A percentile compares a stretch with the other conserved stretches of the same genome.
Conservation (phyloP, 306 rosid genomes). For the Trifolium fragiferum region DNA sequence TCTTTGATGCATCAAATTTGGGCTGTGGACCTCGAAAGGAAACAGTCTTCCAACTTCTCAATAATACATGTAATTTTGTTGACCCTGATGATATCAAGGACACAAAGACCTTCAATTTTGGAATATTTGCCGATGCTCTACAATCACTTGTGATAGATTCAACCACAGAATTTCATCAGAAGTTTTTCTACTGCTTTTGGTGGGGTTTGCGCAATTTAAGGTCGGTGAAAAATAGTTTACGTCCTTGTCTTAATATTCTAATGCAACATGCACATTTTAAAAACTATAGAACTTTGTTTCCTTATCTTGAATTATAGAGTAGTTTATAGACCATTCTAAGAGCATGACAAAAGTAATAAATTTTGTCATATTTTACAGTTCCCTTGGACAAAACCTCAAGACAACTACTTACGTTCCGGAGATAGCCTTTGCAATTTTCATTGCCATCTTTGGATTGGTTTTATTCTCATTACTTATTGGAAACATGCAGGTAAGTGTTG, state of each 20-base stretch:
- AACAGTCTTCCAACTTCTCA: not conserved
- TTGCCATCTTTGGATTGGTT: slow-evolving; percentile 73
- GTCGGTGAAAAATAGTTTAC: slow-evolving; percentile 47
- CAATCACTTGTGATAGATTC: slow-evolving; percentile 52
- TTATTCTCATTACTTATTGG: slow-evolving; percentile 82
- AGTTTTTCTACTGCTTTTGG: slow-evolving; percentile 88
- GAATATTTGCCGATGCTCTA: slow-evolving; percentile 74
- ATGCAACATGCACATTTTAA: slow-evolving; percentile 23
- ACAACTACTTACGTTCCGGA: slow-evolving; percentile 67
- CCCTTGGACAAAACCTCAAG: slow-evolving; percentile 82
- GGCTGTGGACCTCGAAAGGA: slow-evolving; percentile 19
- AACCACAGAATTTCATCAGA: slow-evolving; percentile 49
- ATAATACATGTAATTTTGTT: slow-evolving; percentile 44
- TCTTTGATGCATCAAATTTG: not conserved
- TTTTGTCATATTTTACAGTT: slow-evolving; percentile 51
- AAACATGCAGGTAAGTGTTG: slow-evolving; percentile 81
- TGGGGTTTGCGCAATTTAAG: slow-evolving; percentile 90
- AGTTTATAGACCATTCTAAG: not conserved
- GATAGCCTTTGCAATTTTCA: slow-evolving; percentile 67
- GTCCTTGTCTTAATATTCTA: slow-evolving; percentile 15
- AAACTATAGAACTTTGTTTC: slow-evolving; percentile 16
- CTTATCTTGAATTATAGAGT: not conserved
- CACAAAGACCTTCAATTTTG: slow-evolving; percentile 51
- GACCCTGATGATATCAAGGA: slow-evolving; percentile 47
- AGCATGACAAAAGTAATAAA: not conserved